These are phyloP conservation scores for Globisporangium recalcitrans DNA, from an alignment of 352 stramenopile genomes.

Conservation along the genomic window DNA sequence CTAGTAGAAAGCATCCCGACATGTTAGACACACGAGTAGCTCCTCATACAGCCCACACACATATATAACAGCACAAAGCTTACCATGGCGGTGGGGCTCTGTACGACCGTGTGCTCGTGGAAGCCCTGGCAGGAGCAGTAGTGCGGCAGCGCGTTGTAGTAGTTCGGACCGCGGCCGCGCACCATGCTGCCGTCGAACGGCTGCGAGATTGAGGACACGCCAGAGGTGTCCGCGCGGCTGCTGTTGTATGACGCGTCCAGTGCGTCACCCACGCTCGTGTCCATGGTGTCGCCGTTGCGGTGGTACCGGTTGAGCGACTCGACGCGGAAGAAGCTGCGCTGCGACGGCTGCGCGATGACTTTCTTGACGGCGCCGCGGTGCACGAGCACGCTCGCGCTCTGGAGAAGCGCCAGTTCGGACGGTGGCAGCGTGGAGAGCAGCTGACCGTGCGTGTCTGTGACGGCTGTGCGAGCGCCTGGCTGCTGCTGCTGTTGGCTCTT, in stretches of 20 bases:
- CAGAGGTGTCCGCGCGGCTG: conserved; percentile 4
- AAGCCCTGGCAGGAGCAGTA: conserved; percentile 63
- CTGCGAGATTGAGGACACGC: conserved; percentile 23
- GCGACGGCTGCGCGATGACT: conserved; percentile 39
- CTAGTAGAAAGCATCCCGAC: conserved; percentile 16
- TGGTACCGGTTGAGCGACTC: conserved; percentile 62
- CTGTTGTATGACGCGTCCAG: background rate
- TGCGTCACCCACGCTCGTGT: background rate
- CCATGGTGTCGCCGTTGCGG: background rate
- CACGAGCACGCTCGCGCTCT: conserved; percentile 53
- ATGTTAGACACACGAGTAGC: background rate
- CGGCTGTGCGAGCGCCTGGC: background rate
- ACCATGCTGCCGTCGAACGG: conserved; percentile 38
- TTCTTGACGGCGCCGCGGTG: conserved; percentile 38
- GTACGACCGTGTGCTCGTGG: conserved; percentile 31
- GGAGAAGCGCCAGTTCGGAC: conserved; percentile 41
- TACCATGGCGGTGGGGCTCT: conserved; percentile 52
- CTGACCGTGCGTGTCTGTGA: conserved; percentile 35
- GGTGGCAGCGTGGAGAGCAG: conserved; percentile 34
- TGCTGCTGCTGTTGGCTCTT: conserved; percentile 22
- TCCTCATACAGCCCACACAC: too few species aligned
- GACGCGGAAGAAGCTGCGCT: conserved; percentile 56
- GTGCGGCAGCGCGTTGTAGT: conserved; percentile 71
- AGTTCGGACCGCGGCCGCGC: conserved; percentile 41
- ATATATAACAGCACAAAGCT: background rate